Conservation (phyloP, 768 basidiomycete genomes). For the Auriscalpium vulgare region DNA sequence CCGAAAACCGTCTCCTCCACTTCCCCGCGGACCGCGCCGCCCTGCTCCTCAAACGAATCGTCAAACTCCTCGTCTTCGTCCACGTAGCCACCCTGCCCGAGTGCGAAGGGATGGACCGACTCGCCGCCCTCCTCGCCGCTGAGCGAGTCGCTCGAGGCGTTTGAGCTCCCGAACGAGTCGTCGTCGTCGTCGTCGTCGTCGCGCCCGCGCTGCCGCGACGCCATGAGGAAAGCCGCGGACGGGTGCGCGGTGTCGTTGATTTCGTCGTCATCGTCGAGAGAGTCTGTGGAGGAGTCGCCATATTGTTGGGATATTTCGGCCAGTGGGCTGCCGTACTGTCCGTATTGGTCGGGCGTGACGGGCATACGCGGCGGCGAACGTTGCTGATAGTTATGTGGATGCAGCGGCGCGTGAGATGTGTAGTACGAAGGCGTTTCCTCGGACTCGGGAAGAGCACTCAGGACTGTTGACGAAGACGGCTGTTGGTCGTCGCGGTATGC, state of each 20-base stretch:
- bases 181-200: slow-evolving; percentile 4
- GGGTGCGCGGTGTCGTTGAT: slow-evolving; percentile 54
- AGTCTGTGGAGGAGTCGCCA: slow-evolving; percentile 48
- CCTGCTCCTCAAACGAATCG: slow-evolving; percentile 33
- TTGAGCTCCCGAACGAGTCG: slow-evolving; percentile 6
- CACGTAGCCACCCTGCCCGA: slow-evolving; percentile 19
- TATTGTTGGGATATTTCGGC: slow-evolving; percentile 25
- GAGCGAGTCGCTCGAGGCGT: slow-evolving; percentile 29
- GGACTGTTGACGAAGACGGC: background rate
- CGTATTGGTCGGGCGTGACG: background rate
- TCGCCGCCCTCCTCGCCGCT: slow-evolving; percentile 34
- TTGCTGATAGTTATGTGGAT: too few relatives aligned
- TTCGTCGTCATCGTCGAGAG: slow-evolving; percentile 43
- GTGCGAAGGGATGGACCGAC: slow-evolving; percentile 57
- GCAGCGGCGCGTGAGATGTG: background rate
- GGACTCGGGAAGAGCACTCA: background rate
- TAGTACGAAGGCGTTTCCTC: slow-evolving; percentile 6
- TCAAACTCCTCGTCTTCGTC: slow-evolving; percentile 37
- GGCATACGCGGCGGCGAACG: background rate
- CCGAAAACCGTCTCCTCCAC: slow-evolving; percentile 71
- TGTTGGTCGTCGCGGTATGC: slow-evolving; percentile 2
- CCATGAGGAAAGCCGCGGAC: slow-evolving; percentile 66
- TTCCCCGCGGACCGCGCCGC: slow-evolving; percentile 27
- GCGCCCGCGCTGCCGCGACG: slow-evolving; percentile 25
- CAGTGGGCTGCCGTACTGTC: background rate